Evolutionary conservation across 2,329 filamentous ascomycete species (phyloP), one percentile per base, ranked within the genome.

Genomic region (Alternaria sp.): DNA sequence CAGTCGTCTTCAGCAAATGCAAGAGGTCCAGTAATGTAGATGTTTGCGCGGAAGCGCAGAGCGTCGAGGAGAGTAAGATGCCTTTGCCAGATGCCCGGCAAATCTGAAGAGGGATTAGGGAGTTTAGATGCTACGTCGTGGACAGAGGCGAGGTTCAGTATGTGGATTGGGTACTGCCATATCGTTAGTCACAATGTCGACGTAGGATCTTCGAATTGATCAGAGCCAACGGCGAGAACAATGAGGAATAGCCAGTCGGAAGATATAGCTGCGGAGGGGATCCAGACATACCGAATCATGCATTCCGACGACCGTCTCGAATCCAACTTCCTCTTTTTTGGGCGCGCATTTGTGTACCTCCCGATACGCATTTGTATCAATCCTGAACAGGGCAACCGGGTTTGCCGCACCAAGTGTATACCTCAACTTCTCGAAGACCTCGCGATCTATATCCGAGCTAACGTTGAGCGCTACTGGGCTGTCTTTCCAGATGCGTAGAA

Each of bases 1-100:
- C 90, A 93, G 8, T 80, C 80, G 52, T 93, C 90, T 74, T 93
- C 90, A 17, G 86, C 84, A 68, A 90, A 92, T 4, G 87, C 81
- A 1, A 84, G 79, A 0, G 84, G 81, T 3, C 89, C 88, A 4
- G 86, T 85, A 49, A 91, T 77, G 65, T 91, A 87, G 33, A 93
- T 86, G 68, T 93, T 93, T 36, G 90, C 85, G 24, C 90, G 84
- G 76, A 91, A 93, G 11, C 88, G 84, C 14, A 84, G 78, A 8
- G 85, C 84, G 55, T 89, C 86, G 0, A 92, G 80, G 28, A 82
- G 78, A 28, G 81, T 80, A 81, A 74, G 77, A 49, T 45, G 24
- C 23, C 46, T 31, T 54, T 56, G 60, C 57, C 57, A 54, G 82
- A 82, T 63, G 82, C 83, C 81, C 72, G 76, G 29, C n/a, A 44